Evolutionary conservation across 192 early-diverging fungal genomes (phyloP).

Genomic region (Spinellus fusiger): DNA sequence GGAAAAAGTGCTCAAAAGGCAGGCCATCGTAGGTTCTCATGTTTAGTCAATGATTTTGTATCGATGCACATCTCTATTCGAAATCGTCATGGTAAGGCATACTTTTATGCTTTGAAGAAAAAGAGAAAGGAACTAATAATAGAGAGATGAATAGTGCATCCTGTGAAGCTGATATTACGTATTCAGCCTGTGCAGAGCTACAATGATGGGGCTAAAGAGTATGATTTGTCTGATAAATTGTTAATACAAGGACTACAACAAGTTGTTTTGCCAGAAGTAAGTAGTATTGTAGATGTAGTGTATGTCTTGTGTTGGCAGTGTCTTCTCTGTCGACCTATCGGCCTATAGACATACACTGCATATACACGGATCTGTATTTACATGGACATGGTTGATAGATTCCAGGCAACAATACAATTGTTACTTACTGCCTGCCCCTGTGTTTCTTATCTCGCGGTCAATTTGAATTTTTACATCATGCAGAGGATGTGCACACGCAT

Average conservation of each 20-base stretch:
- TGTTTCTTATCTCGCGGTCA: constrained; percentile 51
- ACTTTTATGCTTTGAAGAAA: no score
- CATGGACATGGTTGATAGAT: no score
- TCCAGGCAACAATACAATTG: constrained; percentile 39
- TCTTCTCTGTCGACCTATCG: background rate
- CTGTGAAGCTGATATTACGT: constrained; percentile 41
- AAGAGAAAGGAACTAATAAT: no score
- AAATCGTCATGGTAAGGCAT: constrained; percentile 50
- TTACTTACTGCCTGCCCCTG: constrained; percentile 37
- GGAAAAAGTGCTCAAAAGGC: background rate
- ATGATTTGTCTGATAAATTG: constrained; percentile 42
- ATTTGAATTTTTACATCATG: constrained; percentile 51
- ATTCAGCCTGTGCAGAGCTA: constrained; percentile 51
- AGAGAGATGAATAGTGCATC: background rate
- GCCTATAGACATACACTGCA: no score
- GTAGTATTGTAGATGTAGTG: background rate
- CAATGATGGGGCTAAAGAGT: constrained; percentile 49
- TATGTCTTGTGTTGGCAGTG: background rate
- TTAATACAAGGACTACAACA: constrained; percentile 50
- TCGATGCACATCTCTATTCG: constrained; percentile 39
- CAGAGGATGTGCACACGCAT: constrained; percentile 46
- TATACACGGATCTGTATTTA: no score
- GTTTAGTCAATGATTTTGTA: constrained; percentile 43
- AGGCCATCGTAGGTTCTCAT: constrained; percentile 34
- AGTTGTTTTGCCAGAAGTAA: constrained; percentile 45